These are phyloP conservation scores for Delonix regia DNA, from an alignment of 306 rosid species.

Conservation along the genomic window DNA sequence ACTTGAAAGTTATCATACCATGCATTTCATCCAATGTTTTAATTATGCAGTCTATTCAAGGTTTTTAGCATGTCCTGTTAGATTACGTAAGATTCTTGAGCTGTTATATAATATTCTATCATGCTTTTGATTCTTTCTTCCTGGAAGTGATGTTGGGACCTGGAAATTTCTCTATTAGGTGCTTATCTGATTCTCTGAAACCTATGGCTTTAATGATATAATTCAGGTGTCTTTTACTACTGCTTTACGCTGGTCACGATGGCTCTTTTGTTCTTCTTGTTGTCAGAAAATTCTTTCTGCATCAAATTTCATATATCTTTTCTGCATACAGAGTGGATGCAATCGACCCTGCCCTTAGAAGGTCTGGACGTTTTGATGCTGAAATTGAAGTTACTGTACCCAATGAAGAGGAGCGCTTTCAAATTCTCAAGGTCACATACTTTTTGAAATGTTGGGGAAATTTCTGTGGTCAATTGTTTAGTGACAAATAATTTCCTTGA, in stretches of 20 bases:
- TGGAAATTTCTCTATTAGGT: slow-evolving; percentile 16
- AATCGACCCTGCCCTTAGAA: slow-evolving; percentile 87
- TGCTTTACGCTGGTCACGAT: not conserved
- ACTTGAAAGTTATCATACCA: not conserved
- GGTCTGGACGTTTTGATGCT: slow-evolving; percentile 88
- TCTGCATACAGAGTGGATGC: slow-evolving; percentile 67
- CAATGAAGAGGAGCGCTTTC: slow-evolving; percentile 73
- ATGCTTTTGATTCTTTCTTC: not conserved
- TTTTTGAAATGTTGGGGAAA: not conserved
- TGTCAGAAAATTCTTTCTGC: slow-evolving; percentile 7
- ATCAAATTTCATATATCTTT: slow-evolving; percentile 28
- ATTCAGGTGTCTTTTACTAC: slow-evolving; percentile 2
- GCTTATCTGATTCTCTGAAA: slow-evolving; percentile 18
- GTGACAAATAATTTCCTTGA: slow-evolving; percentile 12
- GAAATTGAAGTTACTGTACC: slow-evolving; percentile 90
- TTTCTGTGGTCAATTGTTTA: slow-evolving; percentile 4
- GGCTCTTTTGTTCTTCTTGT: slow-evolving; percentile 27
- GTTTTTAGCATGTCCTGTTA: slow-evolving; percentile 2
- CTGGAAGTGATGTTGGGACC: not conserved
- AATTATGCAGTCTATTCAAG: not conserved
- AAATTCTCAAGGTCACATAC: slow-evolving; percentile 79
- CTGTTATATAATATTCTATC: not conserved
- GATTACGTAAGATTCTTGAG: not conserved
- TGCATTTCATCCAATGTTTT: not conserved
- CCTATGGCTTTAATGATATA: not conserved